Evolutionary conservation across 805 yeast genomes (phyloP), one percentile per base, ranked within the genome.

Genomic region (Wickerhamiella australiensis): DNA sequence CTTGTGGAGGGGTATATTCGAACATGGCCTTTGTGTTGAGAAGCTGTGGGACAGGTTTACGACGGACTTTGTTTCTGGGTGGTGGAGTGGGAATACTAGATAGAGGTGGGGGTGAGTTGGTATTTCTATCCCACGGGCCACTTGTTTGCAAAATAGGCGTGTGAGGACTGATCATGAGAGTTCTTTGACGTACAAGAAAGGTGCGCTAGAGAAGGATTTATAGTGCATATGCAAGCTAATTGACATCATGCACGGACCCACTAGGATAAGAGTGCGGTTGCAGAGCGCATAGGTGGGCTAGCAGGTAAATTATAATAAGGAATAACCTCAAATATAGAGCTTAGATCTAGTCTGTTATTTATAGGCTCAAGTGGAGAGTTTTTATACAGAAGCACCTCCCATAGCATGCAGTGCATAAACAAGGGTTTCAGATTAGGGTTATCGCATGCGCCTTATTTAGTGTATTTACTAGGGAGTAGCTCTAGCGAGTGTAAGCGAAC

Each of bases 211-310:
- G 31, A 22, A 5, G 42, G 42, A 4, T 29, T 29, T 29, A 21
- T 21, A 22, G n/a, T 20, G 46, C 37, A 42, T 42, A 42, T 42
- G 46, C 46, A 31, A 4, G 36, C 9, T 42, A 42, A 42, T 42
- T 27, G 27, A 18, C 23, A 17, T 12, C 13, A 42, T 29, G 46
- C 46, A 42, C 29, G 37, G 46, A 31, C 37, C 46, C 46, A 41
- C 44, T 20, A 18, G 23, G 5, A n/a, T 4, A 25, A 17, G 4
- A 22, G 26, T 42, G 46, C 3, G 46, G 46, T 18, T 9, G 21
- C n/a, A 26, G 29, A 6, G 11, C 38, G n/a, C n/a, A n/a, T n/a
- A n/a, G n/a, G n/a, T n/a, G n/a, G n/a, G n/a, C n/a, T n/a, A n/a
- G n/a, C n/a, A n/a, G n/a, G n/a, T n/a, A n/a, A n/a, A n/a, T n/a